phyloP scores from a whole-genome alignment of 108 stramenopile species.

The Cylindrotheca closterium region DNA sequence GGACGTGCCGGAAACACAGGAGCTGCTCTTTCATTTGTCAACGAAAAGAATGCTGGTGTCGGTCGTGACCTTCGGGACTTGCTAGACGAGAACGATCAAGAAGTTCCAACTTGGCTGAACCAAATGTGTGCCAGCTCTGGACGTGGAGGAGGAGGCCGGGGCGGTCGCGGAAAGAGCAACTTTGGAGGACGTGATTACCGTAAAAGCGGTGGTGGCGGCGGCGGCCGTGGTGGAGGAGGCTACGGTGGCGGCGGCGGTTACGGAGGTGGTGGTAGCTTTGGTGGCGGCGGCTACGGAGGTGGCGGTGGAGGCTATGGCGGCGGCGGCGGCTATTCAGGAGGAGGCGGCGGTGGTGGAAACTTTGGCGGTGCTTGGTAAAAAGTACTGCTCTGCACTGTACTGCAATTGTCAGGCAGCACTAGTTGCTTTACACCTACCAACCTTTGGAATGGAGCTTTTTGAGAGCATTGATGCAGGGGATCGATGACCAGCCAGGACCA shows the following conservation, averaged over 20 bases:
- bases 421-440: too few species aligned
- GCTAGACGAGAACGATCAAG: slow-evolving; percentile 86
- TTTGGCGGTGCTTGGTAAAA: slow-evolving; percentile 58
- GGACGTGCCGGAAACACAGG: slow-evolving; percentile 99
- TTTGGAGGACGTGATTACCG: slow-evolving; percentile 47
- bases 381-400: too few species aligned
- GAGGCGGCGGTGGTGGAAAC: slow-evolving; percentile 49
- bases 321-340: slow-evolving; percentile 44
- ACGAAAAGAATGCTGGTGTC: slow-evolving; percentile 83
- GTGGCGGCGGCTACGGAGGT: slow-evolving; percentile 25
- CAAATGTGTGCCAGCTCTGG: slow-evolving; percentile 68
- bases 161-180: slow-evolving; percentile 34
- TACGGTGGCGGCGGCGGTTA: slow-evolving; percentile 9
- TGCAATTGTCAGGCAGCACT: too few species aligned
- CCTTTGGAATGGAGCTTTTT: too few species aligned
- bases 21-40: slow-evolving; percentile 89
- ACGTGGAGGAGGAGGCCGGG: slow-evolving; percentile 53
- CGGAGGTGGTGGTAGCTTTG: slow-evolving; percentile 30
- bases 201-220: slow-evolving; percentile 50
- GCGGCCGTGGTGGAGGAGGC: slow-evolving; percentile 32
- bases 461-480: too few species aligned
- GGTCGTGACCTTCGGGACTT: slow-evolving; percentile 77
- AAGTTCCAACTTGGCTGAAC: slow-evolving; percentile 78
- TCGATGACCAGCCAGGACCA: too few species aligned
- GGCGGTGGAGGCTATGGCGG: slow-evolving; percentile 51